Base-by-base conservation (phyloP, 2,329 filamentous ascomycete species). In the Apiospora sp. region DNA sequence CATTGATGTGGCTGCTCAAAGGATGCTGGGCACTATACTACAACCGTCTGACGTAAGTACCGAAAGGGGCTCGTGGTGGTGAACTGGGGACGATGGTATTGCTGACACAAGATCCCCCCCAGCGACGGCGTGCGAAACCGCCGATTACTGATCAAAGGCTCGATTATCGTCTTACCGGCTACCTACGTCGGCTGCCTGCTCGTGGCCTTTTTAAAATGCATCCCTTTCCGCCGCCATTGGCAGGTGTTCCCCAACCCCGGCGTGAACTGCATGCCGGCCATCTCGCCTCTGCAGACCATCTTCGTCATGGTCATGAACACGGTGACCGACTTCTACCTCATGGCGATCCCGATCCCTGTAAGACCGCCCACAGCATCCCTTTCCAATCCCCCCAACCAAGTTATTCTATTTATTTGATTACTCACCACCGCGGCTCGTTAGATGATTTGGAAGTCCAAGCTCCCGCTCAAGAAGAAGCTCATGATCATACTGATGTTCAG, bases 161-260 rank as follows among this genome's bases (percentile, higher is more conserved):
- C 84, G 12, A 84, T 84, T 72, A 74, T 76, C 22, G 73, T 86
- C 43, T 82, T 87, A 67, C 82, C 78, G 0, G 72, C 74, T 8
- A 86, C 85, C 4, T 88, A 86, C 74, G 72, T 87, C 58, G 82
- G 82, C 0, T 84, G 83, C 58, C 78, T 87, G 44, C 81, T 83
- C 14, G 83, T 84, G 0, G 85, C 85, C 43, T 82, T 86, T 14
- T 80, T 86, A 34, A 84, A 84, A 12, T 87, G 85, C 68, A 71
- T 76, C 0, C 85, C 86, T 0, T 82, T 86, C 64, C 73, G 83
- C 61, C 82, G 84, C 58, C 86, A 86, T 64, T 87, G 84, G 84
- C 85, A 88, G 76, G 88, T 89, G 41, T 77, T 85, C 71, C 86
- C 87, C 1, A 74, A 86, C 27, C 86, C 87, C 3, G 85, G 86